Conservation (phyloP, 495 filamentous ascomycete species). For the Schizothecium vesticola region DNA sequence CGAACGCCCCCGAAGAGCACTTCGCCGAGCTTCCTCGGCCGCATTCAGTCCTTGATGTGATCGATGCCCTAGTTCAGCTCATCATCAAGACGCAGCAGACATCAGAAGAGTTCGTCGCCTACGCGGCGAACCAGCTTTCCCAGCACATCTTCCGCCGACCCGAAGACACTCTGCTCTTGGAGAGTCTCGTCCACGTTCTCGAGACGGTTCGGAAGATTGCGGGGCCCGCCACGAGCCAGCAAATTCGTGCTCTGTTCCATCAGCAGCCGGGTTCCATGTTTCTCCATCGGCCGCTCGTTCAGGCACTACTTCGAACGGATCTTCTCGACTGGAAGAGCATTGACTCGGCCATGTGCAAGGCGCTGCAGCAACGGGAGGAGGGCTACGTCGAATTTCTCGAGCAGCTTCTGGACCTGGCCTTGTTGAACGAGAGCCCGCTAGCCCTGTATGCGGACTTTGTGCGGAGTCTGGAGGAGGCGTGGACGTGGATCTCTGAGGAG, state of each 20-base stretch:
- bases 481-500: slow-evolving; percentile 74
- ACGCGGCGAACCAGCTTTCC: slow-evolving; percentile 66
- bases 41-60: slow-evolving; percentile 57
- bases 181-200: slow-evolving; percentile 77
- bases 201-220: slow-evolving; percentile 72
- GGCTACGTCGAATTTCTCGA: slow-evolving; percentile 70
- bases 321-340: slow-evolving; percentile 76
- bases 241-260: slow-evolving; percentile 61
- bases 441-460: slow-evolving; percentile 84
- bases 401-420: slow-evolving; percentile 65
- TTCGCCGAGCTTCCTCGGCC: slow-evolving; percentile 62
- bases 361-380: slow-evolving; percentile 60
- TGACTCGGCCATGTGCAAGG: slow-evolving; percentile 68
- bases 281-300: slow-evolving; percentile 71
- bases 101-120: slow-evolving; percentile 62
- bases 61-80: slow-evolving; percentile 49
- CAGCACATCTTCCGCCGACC: slow-evolving; percentile 54
- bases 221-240: slow-evolving; percentile 64
- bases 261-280: slow-evolving; percentile 65
- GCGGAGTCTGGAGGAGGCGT: slow-evolving; percentile 70
- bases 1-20: slow-evolving; percentile 62
- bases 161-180: slow-evolving; percentile 62
- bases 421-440: slow-evolving; percentile 69
- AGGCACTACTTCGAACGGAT: slow-evolving; percentile 63
- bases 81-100: slow-evolving; percentile 51